Evolutionary conservation across 2,329 filamentous ascomycete species (phyloP).

Genomic region (Cladosporium sphaerospermum): DNA sequence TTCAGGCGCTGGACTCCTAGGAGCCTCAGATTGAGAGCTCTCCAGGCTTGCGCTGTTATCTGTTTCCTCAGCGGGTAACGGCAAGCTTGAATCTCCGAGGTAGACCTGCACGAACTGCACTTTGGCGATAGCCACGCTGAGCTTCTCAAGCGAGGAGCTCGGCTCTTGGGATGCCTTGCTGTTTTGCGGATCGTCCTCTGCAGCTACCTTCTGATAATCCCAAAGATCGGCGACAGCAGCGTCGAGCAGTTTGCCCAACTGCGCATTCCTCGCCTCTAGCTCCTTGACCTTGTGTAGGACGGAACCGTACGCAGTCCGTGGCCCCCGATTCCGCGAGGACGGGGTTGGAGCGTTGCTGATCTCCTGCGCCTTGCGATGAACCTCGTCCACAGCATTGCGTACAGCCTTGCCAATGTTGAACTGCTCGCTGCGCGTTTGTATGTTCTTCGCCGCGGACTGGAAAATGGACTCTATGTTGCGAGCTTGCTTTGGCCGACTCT

Average conservation of each 20-base stretch:
- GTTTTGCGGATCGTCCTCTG: slow-evolving; percentile 32
- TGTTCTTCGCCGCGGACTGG: slow-evolving; percentile 68
- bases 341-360: slow-evolving; percentile 46
- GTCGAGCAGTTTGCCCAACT: slow-evolving; percentile 62
- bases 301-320: slow-evolving; percentile 36
- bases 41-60: not conserved
- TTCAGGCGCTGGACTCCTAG: not conserved
- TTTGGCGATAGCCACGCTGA: slow-evolving; percentile 45
- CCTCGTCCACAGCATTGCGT: slow-evolving; percentile 73
- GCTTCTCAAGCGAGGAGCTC: slow-evolving; percentile 32
- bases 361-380: slow-evolving; percentile 66
- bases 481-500: slow-evolving; percentile 7
- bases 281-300: slow-evolving; percentile 34
- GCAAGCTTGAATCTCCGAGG: slow-evolving; percentile 40
- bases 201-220: slow-evolving; percentile 46
- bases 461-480: slow-evolving; percentile 61
- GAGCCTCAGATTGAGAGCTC: slow-evolving; percentile 5
- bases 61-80: slow-evolving; percentile 35
- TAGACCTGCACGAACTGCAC: slow-evolving; percentile 48
- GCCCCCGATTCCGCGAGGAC: slow-evolving; percentile 30
- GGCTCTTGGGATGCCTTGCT: slow-evolving; percentile 16
- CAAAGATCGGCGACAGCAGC: slow-evolving; percentile 60
- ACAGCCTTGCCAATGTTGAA: slow-evolving; percentile 76
- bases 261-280: slow-evolving; percentile 60
- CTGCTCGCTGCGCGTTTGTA: slow-evolving; percentile 66